These are phyloP conservation scores for Cordyceps fumosorosea DNA, from an alignment of 2,329 filamentous ascomycete species.

Conservation along the genomic window DNA sequence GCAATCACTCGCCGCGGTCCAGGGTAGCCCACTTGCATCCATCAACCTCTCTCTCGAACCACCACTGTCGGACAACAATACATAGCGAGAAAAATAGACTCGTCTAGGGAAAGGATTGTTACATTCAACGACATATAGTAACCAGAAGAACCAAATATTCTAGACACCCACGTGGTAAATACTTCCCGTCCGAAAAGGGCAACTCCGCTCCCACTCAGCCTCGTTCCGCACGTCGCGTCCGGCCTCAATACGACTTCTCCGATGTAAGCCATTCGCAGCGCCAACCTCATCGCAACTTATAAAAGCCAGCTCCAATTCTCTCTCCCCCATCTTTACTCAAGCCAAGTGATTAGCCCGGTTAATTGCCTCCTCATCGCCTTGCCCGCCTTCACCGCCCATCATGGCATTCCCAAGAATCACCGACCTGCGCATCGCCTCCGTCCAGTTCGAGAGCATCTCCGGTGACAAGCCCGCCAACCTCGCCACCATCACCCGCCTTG, in stretches of 20 bases:
- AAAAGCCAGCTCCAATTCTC: neutral
- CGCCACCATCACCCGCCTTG: conserved; percentile 7
- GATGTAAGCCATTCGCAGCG: neutral
- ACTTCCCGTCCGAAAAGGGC: neutral
- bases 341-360: too few relatives aligned
- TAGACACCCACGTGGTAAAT: neutral
- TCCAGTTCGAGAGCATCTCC: conserved; percentile 14
- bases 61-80: too few relatives aligned
- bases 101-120: neutral
- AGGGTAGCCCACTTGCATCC: too few relatives aligned
- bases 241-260: neutral
- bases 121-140: neutral
- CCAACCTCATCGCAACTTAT: neutral
- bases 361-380: too few relatives aligned
- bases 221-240: neutral
- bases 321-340: too few relatives aligned
- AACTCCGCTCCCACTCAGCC: conserved; percentile 6
- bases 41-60: too few relatives aligned
- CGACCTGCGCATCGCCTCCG: conserved; percentile 12
- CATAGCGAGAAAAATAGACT: too few relatives aligned
- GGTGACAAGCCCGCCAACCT: conserved; percentile 15
- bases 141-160: neutral
- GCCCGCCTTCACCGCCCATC: neutral
- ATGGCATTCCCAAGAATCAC: neutral
- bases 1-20: too few relatives aligned